Base-by-base conservation (phyloP, 495 filamentous ascomycete genomes). In the Penicillium argentinense region DNA sequence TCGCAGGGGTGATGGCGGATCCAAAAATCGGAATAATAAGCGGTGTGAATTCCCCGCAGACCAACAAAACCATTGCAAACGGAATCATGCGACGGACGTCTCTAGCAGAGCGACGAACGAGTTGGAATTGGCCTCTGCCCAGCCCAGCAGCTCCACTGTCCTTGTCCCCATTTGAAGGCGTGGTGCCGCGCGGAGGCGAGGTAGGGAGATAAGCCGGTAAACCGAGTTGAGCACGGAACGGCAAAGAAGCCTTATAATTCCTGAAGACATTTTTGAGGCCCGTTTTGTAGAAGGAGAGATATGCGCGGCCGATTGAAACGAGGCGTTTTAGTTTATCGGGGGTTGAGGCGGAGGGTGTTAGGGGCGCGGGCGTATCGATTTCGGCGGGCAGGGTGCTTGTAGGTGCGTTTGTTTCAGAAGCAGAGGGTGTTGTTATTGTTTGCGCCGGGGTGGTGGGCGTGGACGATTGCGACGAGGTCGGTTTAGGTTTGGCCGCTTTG, bases 41-140 rank as follows among this genome's bases (percentile, higher is more conserved):
- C 0, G 91, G 89, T 5, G 89, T 88, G 62, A 93, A 83, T 60
- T 97, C 92, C 3, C 89, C 93, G 60, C 84, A 89, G 27, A 95
- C 33, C 1, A 91, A 42, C 2, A 95, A 73, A 3, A 96, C 60
- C 3, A 95, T 16, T 0, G 60, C 79, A 62, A 98, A 96, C 3
- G 84, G 59, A 3, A 89, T 88, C 23, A 97, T 73, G n/a, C 86
- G 81, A 0, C 73, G 68, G 8, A 85, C 67, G 60, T 97, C 93
- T 54, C 86, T 77, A 7, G 69, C 64, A 9, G 77, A 78, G 38
- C 89, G 78, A n/a, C 55, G 62, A 24, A 89, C 57, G 9, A 92
- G 71, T 47, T 88, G 86, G 66, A 79, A 87, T 13, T 84, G 79
- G 0, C 75, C 67, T 13, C 85, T 69, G 14, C 76, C 76, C 26